These are phyloP conservation scores for Pseudogymnoascus sp. DNA, from an alignment of 2,329 filamentous ascomycete species.

Conservation along the genomic window DNA sequence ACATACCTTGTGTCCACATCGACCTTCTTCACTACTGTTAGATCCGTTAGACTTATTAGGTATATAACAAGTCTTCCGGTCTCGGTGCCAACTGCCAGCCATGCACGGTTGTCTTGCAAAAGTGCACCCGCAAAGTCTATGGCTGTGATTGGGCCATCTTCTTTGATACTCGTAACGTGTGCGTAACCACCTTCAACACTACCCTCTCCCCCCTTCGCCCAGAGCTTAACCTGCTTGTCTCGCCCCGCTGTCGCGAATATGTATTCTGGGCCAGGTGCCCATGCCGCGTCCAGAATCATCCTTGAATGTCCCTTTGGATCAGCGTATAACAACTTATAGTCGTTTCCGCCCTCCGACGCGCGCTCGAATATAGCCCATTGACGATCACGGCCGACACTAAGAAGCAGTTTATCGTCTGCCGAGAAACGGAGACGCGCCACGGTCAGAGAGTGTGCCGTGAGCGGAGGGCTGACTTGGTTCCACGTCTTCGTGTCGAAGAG, in stretches of 20 bases:
- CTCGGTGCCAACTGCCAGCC: slow-evolving; percentile 52
- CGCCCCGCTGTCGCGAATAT: slow-evolving; percentile 81
- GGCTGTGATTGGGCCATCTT: slow-evolving; percentile 57
- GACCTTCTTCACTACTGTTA: slow-evolving; percentile 22
- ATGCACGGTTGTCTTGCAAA: slow-evolving; percentile 23
- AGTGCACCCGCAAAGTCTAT: slow-evolving; percentile 51
- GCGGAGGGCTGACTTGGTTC: slow-evolving; percentile 76
- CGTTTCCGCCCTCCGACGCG: slow-evolving; percentile 26
- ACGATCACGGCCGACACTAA: slow-evolving; percentile 85
- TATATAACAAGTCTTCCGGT: slow-evolving; percentile 26
- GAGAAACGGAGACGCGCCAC: slow-evolving; percentile 78
- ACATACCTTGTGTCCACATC: slow-evolving; percentile 19
- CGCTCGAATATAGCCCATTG: slow-evolving; percentile 80
- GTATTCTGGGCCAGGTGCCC: slow-evolving; percentile 47
- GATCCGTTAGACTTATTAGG: slow-evolving; percentile 16
- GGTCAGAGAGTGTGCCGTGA: slow-evolving; percentile 80
- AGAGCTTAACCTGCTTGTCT: slow-evolving; percentile 76
- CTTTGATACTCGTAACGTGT: slow-evolving; percentile 37
- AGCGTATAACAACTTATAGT: slow-evolving; percentile 50
- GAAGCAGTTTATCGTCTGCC: slow-evolving; percentile 58
- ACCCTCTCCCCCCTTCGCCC: slow-evolving; percentile 34
- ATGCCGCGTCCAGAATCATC: slow-evolving; percentile 86
- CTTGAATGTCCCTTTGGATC: slow-evolving; percentile 81
- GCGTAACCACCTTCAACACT: slow-evolving; percentile 20
- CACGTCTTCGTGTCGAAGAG: slow-evolving; percentile 80